Conservation (phyloP, 345 rosid species). For the Lepidium sativum region DNA sequence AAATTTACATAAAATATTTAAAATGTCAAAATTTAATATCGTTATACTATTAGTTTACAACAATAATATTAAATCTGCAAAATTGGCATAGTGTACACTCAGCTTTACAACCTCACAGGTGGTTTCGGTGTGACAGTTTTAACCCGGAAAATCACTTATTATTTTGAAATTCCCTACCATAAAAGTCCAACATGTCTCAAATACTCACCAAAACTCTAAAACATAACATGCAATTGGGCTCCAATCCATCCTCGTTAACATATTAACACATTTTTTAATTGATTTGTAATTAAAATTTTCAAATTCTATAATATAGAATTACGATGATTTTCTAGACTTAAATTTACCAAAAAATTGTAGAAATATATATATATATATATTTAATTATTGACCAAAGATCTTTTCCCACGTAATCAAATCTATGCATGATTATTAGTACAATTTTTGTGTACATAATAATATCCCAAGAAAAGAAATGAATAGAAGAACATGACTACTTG, state of each 20-base stretch:
- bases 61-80: not conserved
- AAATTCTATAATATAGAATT: too few species aligned
- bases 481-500: not conserved
- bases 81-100: constrained; percentile 6
- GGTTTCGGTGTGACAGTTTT: not conserved
- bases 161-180: not conserved
- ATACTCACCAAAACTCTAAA: not conserved
- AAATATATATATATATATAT: too few species aligned
- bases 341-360: too few species aligned
- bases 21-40: too few species aligned
- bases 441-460: too few species aligned
- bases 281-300: too few species aligned
- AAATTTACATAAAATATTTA: too few species aligned
- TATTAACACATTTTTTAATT: not conserved
- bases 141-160: not conserved
- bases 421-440: too few species aligned
- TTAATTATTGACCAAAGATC: too few species aligned
- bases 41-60: not conserved
- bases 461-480: too few species aligned
- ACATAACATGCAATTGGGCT: not conserved
- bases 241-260: not conserved
- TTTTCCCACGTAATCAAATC: too few species aligned
- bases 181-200: not conserved
- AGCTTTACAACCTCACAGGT: constrained; percentile 3
- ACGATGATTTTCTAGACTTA: too few species aligned